A percentile compares a stretch with the other conserved stretches of the same genome.
Conservation (phyloP, 805 yeast species). For the Cyberlindnera mrakii region DNA sequence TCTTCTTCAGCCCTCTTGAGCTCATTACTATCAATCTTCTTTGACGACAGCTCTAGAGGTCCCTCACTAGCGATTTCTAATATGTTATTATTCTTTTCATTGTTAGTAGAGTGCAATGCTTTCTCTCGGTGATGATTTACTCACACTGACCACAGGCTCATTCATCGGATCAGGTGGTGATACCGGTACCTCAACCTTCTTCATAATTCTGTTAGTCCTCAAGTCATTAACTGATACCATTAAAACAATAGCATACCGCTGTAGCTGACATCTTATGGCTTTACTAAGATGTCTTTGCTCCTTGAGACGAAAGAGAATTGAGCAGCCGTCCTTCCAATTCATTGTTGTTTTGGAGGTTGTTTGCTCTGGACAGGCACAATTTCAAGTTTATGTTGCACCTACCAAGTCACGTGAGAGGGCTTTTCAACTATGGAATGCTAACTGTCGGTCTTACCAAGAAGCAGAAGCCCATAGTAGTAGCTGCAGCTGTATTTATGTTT, state of each 20-base stretch:
- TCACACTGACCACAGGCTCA: slow-evolving; percentile 15
- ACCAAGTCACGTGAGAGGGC: too few species aligned
- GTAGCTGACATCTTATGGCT: slow-evolving; percentile 2
- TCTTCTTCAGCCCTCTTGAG: slow-evolving; percentile 22
- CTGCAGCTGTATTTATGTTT: too few species aligned
- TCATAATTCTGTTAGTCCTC: too few species aligned
- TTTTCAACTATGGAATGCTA: too few species aligned
- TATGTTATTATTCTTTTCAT: slow-evolving; percentile 17
- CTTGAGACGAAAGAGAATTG: too few species aligned
- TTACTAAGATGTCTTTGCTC: too few species aligned
- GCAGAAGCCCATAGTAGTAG: too few species aligned
- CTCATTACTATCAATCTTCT: slow-evolving; percentile 13
- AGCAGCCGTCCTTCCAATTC: too few species aligned
- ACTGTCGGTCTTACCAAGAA: too few species aligned
- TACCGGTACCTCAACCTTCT: slow-evolving; percentile 8
- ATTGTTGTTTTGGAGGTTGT: too few species aligned
- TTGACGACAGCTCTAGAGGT: background rate
- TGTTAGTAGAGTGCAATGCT: slow-evolving; percentile 8
- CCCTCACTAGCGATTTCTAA: slow-evolving; percentile 10
- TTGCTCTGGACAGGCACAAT: too few species aligned
- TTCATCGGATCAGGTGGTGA: slow-evolving; percentile 14
- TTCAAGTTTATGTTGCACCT: too few species aligned
- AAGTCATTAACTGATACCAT: background rate
- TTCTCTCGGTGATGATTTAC: slow-evolving; percentile 1
- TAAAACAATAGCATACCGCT: slow-evolving; percentile 1